These are phyloP conservation scores for Astragalus glycyphyllos DNA, from an alignment of 306 rosid genomes.

Conservation along the genomic window DNA sequence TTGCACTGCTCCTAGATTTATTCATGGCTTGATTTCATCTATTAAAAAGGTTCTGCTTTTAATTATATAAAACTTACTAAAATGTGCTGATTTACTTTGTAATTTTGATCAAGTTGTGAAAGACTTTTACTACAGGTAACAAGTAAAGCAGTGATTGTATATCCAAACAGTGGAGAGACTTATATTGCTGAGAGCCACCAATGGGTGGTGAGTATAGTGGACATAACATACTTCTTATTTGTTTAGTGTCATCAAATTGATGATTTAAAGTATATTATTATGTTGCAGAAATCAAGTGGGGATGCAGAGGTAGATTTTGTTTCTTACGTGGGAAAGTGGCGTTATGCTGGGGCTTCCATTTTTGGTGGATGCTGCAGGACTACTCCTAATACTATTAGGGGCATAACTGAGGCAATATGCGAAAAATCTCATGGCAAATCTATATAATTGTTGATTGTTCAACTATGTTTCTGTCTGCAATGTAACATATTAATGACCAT, in stretches of 20 bases:
- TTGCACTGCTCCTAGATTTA: conserved; percentile 86
- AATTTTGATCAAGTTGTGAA: not conserved
- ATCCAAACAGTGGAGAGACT: conserved; percentile 95
- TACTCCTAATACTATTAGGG: conserved; percentile 78
- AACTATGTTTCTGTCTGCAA: conserved; percentile 4
- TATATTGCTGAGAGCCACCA: conserved; percentile 62
- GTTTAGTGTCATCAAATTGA: not conserved
- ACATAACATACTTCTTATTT: too few relatives aligned
- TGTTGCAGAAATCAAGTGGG: conserved; percentile 64
- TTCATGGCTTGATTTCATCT: conserved; percentile 69
- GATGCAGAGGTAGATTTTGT: conserved; percentile 72
- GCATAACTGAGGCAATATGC: conserved; percentile 60
- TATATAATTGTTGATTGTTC: conserved; percentile 30
- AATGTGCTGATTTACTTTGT: not conserved
- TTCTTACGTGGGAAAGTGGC: conserved; percentile 72
- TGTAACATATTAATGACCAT: conserved; percentile 18
- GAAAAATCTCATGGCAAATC: conserved; percentile 40
- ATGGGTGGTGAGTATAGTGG: conserved; percentile 71
- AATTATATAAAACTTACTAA: not conserved
- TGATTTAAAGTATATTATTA: not conserved
- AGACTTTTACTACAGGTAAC: conserved; percentile 57
- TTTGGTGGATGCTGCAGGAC: conserved; percentile 98
- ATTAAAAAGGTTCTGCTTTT: conserved; percentile 58
- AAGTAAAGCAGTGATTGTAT: conserved; percentile 68
- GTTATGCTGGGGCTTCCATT: conserved; percentile 78